Evolutionary conservation across 805 yeast species (phyloP).

Genomic region (Zygoascus ofunaensis): DNA sequence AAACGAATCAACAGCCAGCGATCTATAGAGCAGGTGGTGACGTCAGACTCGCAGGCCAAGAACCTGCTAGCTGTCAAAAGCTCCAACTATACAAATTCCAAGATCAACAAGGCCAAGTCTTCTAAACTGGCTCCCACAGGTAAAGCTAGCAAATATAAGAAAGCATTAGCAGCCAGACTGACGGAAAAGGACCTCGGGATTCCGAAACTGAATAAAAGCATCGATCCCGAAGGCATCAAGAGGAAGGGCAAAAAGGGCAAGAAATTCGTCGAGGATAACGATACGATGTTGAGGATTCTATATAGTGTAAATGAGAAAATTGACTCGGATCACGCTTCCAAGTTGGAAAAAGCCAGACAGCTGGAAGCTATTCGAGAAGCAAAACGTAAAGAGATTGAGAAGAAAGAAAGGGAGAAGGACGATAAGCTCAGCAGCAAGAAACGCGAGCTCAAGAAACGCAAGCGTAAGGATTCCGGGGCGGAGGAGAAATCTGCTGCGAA

Average conservation of each 20-base stretch:
- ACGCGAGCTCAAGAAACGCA: conserved; percentile 12
- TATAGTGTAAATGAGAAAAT: conserved; percentile 73
- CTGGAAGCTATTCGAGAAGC: conserved; percentile 83
- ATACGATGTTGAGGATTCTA: conserved; percentile 64
- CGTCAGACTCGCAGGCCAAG: conserved; percentile 18
- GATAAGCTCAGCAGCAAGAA: conserved; percentile 62
- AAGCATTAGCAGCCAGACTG: conserved; percentile 32
- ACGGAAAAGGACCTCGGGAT: conserved; percentile 71
- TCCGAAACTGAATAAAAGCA: conserved; percentile 73
- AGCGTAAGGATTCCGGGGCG: conserved; percentile 9
- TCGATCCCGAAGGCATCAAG: conserved; percentile 71
- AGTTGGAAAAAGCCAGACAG: conserved; percentile 80
- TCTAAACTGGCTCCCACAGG: conserved; percentile 2
- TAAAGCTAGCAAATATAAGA: conserved; percentile 4
- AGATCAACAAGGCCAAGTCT: conserved; percentile 7
- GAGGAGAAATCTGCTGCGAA: conserved; percentile 8
- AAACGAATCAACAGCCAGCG: conserved; percentile 9
- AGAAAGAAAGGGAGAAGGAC: conserved; percentile 63
- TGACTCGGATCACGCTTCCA: conserved; percentile 75
- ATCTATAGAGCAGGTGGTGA: conserved; percentile 31
- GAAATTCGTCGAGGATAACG: conserved; percentile 41
- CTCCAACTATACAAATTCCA: conserved; percentile 13
- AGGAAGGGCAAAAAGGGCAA: conserved; percentile 69
- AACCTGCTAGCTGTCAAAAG: conserved; percentile 16
- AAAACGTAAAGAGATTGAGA: conserved; percentile 77